Evolutionary conservation across 2,329 filamentous ascomycete genomes (phyloP).

Genomic region (Salinomyces thailandicus): DNA sequence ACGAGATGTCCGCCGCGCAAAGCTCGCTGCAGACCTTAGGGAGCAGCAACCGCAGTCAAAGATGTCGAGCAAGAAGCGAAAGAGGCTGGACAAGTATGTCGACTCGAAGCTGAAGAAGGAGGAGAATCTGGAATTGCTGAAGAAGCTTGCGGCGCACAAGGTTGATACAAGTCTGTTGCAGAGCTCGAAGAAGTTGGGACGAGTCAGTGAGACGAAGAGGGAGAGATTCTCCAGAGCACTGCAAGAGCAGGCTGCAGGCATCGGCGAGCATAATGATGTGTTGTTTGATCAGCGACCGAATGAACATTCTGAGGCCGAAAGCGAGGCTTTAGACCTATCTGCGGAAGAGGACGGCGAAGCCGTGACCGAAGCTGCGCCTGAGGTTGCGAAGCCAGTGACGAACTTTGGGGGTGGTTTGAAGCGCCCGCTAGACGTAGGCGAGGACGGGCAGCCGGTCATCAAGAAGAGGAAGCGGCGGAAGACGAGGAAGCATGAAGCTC

Average conservation of each 20-base stretch:
- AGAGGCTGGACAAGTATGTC: conserved; percentile 59
- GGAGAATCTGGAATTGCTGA: conserved; percentile 73
- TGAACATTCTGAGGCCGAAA: conserved; percentile 8
- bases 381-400: neutral
- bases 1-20: conserved; percentile 42
- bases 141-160: conserved; percentile 67
- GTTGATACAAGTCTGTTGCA: conserved; percentile 73
- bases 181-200: conserved; percentile 68
- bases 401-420: conserved; percentile 70
- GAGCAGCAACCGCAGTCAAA: conserved; percentile 44
- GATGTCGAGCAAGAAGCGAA: conserved; percentile 55
- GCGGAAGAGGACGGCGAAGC: neutral
- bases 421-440: conserved; percentile 69
- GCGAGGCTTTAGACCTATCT: conserved; percentile 4
- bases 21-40: conserved; percentile 45
- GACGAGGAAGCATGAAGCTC: conserved; percentile 27
- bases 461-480: conserved; percentile 60
- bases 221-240: conserved; percentile 54
- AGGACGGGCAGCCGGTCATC: conserved; percentile 69
- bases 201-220: conserved; percentile 58
- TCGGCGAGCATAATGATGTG: conserved; percentile 41
- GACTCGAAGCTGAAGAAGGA: conserved; percentile 92
- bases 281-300: conserved; percentile 38
- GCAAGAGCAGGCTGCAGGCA: conserved; percentile 51
- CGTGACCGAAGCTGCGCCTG: neutral